A percentile compares a stretch with the other conserved stretches of the same genome.
Conservation (phyloP, 1,139 yeast genomes). For the Candida labiduridarum region DNA sequence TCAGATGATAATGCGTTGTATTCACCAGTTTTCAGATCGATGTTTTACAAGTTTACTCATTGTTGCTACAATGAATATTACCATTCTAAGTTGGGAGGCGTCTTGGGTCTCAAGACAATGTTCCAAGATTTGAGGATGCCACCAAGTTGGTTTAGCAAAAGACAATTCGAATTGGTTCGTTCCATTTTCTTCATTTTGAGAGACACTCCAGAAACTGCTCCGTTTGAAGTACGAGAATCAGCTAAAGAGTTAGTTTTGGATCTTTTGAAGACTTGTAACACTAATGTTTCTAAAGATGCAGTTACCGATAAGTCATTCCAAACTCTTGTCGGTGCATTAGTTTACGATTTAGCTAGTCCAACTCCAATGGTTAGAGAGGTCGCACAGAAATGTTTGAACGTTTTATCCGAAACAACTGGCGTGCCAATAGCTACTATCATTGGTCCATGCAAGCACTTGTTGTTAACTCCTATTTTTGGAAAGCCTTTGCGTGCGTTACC, state of each 20-base stretch:
- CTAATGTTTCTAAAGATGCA: constrained; percentile 58
- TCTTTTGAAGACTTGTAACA: constrained; percentile 67
- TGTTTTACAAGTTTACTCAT: constrained; percentile 84
- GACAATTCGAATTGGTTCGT: constrained; percentile 83
- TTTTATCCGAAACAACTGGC: constrained; percentile 68
- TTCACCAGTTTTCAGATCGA: constrained; percentile 73
- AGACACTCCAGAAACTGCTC: constrained; percentile 90
- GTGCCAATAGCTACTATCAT: constrained; percentile 75
- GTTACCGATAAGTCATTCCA: constrained; percentile 75
- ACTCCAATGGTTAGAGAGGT: constrained; percentile 81
- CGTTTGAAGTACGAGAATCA: constrained; percentile 69
- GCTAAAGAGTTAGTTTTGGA: constrained; percentile 70
- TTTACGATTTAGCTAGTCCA: constrained; percentile 90
- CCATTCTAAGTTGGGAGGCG: constrained; percentile 86
- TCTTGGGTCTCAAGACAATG: constrained; percentile 76
- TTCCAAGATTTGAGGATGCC: constrained; percentile 71
- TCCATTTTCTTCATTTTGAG: constrained; percentile 87
- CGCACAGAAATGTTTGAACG: constrained; percentile 70
- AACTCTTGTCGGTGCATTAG: constrained; percentile 81
- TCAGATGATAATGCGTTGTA: constrained; percentile 62
- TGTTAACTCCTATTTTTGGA: constrained; percentile 92
- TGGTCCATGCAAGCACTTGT: constrained; percentile 77
- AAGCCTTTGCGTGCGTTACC: constrained; percentile 96
- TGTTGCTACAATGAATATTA: constrained; percentile 89
- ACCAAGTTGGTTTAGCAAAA: constrained; percentile 67